phyloP scores from a whole-genome alignment of 23 red algal genomes.

The Chondrus crispus region DNA sequence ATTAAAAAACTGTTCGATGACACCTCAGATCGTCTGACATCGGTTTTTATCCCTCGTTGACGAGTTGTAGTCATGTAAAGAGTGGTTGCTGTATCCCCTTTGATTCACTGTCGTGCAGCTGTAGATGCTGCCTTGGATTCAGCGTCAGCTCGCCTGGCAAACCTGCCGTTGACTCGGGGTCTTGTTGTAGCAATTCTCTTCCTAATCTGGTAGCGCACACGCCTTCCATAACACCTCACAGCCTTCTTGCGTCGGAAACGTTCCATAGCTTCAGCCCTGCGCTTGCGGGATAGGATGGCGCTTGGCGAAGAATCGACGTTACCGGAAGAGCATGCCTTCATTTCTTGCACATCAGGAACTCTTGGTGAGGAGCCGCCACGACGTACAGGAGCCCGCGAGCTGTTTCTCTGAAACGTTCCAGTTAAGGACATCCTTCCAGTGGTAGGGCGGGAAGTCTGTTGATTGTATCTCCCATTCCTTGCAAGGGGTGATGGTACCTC shows the following conservation, averaged over 20 bases:
- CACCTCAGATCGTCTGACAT: too few species aligned
- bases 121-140: neutral
- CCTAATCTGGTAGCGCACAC: constrained; percentile 55
- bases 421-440: too few species aligned
- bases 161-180: constrained; percentile 67
- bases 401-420: too few species aligned
- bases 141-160: constrained; percentile 55
- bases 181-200: constrained; percentile 67
- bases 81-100: too few species aligned
- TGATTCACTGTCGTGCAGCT: too few species aligned
- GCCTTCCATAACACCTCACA: constrained; percentile 42
- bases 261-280: constrained; percentile 62
- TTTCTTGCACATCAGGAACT: neutral
- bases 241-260: constrained; percentile 66
- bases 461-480: neutral
- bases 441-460: neutral
- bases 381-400: neutral
- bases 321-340: neutral
- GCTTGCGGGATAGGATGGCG: constrained; percentile 23
- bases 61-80: too few species aligned
- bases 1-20: neutral
- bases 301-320: neutral
- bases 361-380: too few species aligned
- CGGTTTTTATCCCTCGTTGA: too few species aligned
- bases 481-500: neutral